Evolutionary conservation across 2,329 filamentous ascomycete genomes (phyloP).

Genomic region (Fusarium nelsonii): DNA sequence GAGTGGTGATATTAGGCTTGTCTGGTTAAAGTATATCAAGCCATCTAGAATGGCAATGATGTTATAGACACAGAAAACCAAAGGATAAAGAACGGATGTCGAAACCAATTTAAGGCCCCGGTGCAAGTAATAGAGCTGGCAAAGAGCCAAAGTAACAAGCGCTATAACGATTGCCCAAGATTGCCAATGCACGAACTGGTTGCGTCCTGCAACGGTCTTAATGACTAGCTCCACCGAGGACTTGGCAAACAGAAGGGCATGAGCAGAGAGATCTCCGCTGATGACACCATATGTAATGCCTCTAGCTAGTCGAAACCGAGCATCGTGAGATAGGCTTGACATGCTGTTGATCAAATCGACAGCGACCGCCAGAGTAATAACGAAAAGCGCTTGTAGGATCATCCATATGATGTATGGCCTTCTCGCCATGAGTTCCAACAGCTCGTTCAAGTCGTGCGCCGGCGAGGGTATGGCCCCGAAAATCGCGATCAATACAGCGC

Average conservation of each 20-base stretch:
- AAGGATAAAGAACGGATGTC: slow-evolving; percentile 93
- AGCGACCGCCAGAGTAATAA: slow-evolving; percentile 73
- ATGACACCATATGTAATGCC: slow-evolving; percentile 91
- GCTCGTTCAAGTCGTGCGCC: slow-evolving; percentile 85
- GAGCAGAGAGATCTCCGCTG: slow-evolving; percentile 92
- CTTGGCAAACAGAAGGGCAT: slow-evolving; percentile 93
- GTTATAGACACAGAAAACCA: slow-evolving; percentile 99
- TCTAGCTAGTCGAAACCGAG: slow-evolving; percentile 78
- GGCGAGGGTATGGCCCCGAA: slow-evolving; percentile 96
- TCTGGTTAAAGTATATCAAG: slow-evolving; percentile 95
- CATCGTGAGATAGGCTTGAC: slow-evolving; percentile 67
- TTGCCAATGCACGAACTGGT: slow-evolving; percentile 96
- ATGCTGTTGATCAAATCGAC: slow-evolving; percentile 68
- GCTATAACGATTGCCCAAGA: slow-evolving; percentile 91
- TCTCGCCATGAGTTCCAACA: slow-evolving; percentile 80
- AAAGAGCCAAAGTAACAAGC: slow-evolving; percentile 84
- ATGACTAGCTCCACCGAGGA: slow-evolving; percentile 96
- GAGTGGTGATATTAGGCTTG: slow-evolving; percentile 79
- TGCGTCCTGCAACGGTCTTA: slow-evolving; percentile 83
- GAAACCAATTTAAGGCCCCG: slow-evolving; percentile 93
- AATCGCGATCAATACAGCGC: slow-evolving; percentile 90
- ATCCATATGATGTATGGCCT: slow-evolving; percentile 90
- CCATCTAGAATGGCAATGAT: slow-evolving; percentile 98
- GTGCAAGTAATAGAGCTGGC: slow-evolving; percentile 95
- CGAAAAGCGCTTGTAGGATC: slow-evolving; percentile 79